phyloP scores from a whole-genome alignment of 1,139 yeast genomes.

The Pichia sp. region DNA sequence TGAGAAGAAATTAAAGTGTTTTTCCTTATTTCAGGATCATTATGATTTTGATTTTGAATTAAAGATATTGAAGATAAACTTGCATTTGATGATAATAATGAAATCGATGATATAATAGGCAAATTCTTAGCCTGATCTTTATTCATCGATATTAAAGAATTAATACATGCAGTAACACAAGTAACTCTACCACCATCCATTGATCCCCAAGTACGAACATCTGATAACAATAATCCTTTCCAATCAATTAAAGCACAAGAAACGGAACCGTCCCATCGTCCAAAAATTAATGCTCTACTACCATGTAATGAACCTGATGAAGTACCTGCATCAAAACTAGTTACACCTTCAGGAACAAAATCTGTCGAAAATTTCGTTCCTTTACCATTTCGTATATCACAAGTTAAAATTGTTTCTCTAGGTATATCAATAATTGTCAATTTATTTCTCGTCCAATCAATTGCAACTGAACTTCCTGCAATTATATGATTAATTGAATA shows the following conservation, averaged over 20 bases:
- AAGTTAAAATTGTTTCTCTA: conserved; percentile 10
- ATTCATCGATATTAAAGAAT: conserved; percentile 5
- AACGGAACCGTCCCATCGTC: conserved; percentile 41
- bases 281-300: conserved; percentile 34
- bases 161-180: conserved; percentile 28
- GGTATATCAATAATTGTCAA: conserved; percentile 14
- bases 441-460: conserved; percentile 17
- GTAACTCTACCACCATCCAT: conserved; percentile 34
- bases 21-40: not conserved
- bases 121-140: too few relatives aligned
- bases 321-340: conserved; percentile 25
- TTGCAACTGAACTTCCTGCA: conserved; percentile 3
- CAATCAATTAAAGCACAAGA: conserved; percentile 35
- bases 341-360: conserved; percentile 27
- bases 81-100: conserved; percentile 1
- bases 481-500: conserved; percentile 2
- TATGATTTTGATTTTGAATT: too few relatives aligned
- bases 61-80: not conserved
- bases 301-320: conserved; percentile 8
- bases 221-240: conserved; percentile 32
- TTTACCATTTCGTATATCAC: conserved; percentile 16
- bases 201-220: conserved; percentile 32
- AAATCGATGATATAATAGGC: too few relatives aligned
- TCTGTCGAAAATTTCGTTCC: conserved; percentile 6
- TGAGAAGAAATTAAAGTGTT: conserved; percentile 7